phyloP scores from a whole-genome alignment of 108 stramenopile species.

The Fragilariopsis cylindrus region DNA sequence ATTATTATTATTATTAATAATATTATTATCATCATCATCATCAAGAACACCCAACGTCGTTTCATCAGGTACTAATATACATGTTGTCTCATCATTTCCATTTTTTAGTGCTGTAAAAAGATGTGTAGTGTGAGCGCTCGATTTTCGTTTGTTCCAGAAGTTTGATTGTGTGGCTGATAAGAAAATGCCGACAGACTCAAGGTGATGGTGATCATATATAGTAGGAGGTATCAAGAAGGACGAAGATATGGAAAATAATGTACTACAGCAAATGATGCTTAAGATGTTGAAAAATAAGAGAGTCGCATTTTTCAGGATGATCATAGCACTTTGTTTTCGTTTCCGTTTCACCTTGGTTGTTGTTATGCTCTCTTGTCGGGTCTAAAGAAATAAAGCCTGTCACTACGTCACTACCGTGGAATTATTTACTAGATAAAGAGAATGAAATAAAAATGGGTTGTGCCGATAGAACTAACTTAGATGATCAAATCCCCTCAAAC shows the following conservation, averaged over 20 bases:
- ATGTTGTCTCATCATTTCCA: not conserved
- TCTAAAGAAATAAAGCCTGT: no score
- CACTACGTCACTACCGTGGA: no score
- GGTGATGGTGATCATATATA: not conserved
- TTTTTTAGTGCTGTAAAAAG: not conserved
- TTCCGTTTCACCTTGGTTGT: no score
- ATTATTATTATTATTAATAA: not conserved
- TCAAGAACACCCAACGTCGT: not conserved
- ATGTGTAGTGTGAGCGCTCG: not conserved
- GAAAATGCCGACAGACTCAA: not conserved
- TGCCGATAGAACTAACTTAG: no score
- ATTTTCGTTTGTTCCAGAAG: slow-evolving; percentile 3
- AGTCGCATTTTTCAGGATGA: no score
- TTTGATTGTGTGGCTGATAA: not conserved
- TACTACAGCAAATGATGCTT: not conserved
- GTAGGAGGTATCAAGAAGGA: not conserved
- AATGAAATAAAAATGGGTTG: no score
- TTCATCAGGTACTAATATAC: not conserved
- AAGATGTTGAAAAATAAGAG: no score
- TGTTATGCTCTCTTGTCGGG: no score
- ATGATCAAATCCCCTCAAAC: no score
- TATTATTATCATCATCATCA: not conserved
- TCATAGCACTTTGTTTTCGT: no score
- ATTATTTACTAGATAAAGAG: no score
- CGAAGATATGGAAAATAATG: not conserved